Evolutionary conservation across 352 stramenopile species (phyloP), one percentile per base, ranked within the genome.

Genomic region (Phytopythium montanum): DNA sequence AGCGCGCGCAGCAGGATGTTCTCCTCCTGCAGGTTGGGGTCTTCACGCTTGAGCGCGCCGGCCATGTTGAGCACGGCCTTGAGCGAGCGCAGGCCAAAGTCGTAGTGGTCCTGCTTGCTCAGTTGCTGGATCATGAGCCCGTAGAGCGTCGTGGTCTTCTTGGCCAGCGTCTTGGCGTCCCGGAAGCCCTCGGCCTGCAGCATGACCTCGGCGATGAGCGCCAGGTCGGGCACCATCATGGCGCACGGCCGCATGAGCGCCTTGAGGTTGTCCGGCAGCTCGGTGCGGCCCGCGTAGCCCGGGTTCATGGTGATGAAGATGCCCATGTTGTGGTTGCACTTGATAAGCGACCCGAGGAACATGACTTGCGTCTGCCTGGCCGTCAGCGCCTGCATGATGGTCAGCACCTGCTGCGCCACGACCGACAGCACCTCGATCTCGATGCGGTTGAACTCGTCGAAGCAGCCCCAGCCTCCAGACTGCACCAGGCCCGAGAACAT

Each of bases 381-480:
- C 33, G 83, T 87, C 6, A 96, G 72, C 21, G 89, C 89, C 56
- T 96, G 84, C 78, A 95, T 91, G 62, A 97, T 96, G 7, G 85
- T 95, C 38, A 97, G 57, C 41, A 97, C 87, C 54, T 97, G 89
- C 51, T 96, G 92, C 21, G 93, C 93, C 3, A 98, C 90, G 25
- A 98, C 93, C 8, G 91, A 98, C 5, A 98, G 65, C 48, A 98
- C 93, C 61, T 98, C 93, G 33, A 98, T 97, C 64, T 98, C 94
- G 55, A 98, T 98, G n/a, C 93, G 88, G 59, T 98, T 98, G 65
- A 98, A 98, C 64, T 98, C 93, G 70, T 98, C 93, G 48, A 98
- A 98, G 61, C 93, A 98, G 7, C 90, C 92, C 93, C 93, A 98
- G 29, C 84, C 90, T 16, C 93, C 93, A 19, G 87, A 95, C 59